Base-by-base conservation (phyloP, 2,329 filamentous ascomycete species). In the Periglandula ipomoeae region DNA sequence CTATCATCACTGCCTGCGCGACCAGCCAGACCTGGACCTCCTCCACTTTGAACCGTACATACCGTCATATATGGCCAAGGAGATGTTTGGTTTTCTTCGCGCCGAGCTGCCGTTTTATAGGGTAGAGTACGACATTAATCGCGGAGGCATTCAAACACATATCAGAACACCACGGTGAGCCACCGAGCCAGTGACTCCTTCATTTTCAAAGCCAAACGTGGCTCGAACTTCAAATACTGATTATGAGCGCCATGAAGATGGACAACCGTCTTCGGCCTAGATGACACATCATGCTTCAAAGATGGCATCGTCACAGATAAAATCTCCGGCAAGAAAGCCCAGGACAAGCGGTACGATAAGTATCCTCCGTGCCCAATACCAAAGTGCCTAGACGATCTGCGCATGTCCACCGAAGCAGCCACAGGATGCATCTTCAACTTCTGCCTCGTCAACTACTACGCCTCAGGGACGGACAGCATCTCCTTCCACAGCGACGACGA, bases 401-500 rank as follows among this genome's bases (percentile, higher is more conserved):
- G 81, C 9, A 67, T 64, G 30, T 72, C 79, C 9, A 81, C 84
- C 1, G 84, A 91, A 63, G 71, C 74, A 4, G 77, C 79, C 0
- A 87, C 84, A 1, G 75, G 74, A n/a, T 78, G 78, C 58, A 73
- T 60, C 1, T 91, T 85, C 66, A 91, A 91, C 61, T 88, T 90
- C 61, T 86, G 82, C 51, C 73, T 91, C 1, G 84, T 91, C 4
- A 91, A 91, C 59, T 91, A 91, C 67, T 91, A 91, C 60, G 82
- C 83, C n/a, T 78, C 77, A 3, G 86, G 87, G 0, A 70, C 79
- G 5, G 86, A 91, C 62, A 87, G 83, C 55, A 91, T 91, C 44
- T 78, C 82, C 10, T 91, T 85, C 59, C 86, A 91, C 64, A 86
- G 82, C 44, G 87, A 91, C 56, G 86, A 91, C 58, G 87, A 91